Base-by-base conservation (phyloP, 129 eudicot genomes). In the Artemisia annua region DNA sequence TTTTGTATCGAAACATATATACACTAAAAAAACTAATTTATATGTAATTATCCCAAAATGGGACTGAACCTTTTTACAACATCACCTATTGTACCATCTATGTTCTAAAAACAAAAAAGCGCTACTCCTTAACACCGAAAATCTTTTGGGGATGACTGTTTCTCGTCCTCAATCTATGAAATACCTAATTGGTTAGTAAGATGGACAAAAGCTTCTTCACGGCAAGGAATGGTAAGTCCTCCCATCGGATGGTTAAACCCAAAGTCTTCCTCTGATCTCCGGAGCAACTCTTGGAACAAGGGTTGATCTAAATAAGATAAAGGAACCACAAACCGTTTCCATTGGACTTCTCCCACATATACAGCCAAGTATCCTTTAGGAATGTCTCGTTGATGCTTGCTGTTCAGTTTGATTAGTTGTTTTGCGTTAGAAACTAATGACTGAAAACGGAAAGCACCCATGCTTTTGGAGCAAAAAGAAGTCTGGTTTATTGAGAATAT, bases 331-430 rank as follows among this genome's bases (percentile, higher is more conserved):
- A 76, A 74, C 63, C 77, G 74, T 63, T 76, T 84, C 75, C 70
- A 81, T 44, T 78, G 62, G 4, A n/a, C 6, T 15, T 86, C 84
- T 64, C 91, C 86, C 0, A 87, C 86, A 32, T 87, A 86, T 32
- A 86, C 85, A 22, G 84, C 78, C 48, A 86, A 48, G 58, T 86
- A 75, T 14, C 88, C 87, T 71, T 79, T 85, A 13, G 84, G 86
- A 32, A 82, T 86, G 35, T 73, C 68, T 63, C 26, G 19, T 26
- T 77, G 75, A 51, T 69, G 60, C 10, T 63, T 68, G 68, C 50
- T 59, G 24, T 72, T 53, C 15, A 67, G 56, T 57, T 57, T 79
- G 11, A 72, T 65, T 17, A 79, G 60, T 18, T 79, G 83, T n/a
- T n/a, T n/a, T n/a, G n/a, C n/a, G n/a, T n/a, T n/a, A n/a, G n/a